Conservation (phyloP, 129 eudicot species). For the Calendula officinalis region DNA sequence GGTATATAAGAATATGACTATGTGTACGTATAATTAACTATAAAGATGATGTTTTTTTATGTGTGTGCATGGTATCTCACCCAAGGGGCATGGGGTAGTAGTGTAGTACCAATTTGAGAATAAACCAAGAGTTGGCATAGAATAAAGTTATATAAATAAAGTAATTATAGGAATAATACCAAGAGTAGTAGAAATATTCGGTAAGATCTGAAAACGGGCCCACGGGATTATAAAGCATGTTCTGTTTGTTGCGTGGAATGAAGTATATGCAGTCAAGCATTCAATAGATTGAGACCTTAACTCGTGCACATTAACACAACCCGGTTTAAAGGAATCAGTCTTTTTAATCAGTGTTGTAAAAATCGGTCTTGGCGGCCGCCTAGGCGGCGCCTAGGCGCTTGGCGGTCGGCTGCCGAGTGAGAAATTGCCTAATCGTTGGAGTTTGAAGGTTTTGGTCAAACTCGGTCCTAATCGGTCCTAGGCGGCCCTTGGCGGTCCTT, state of each 20-base stretch:
- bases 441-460: too few relatives aligned
- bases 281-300: conserved; percentile 25
- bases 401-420: too few relatives aligned
- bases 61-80: conserved; percentile 29
- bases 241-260: conserved; percentile 5
- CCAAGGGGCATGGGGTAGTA: conserved; percentile 2
- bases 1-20: too few relatives aligned
- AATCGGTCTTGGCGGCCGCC: too few relatives aligned
- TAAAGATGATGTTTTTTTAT: conserved; percentile 16
- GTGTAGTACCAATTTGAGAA: conserved; percentile 29
- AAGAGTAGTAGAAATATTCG: conserved; percentile 44
- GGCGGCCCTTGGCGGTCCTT: too few relatives aligned
- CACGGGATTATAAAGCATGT: conserved; percentile 39
- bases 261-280: conserved; percentile 27
- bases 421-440: too few relatives aligned
- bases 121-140: conserved; percentile 20
- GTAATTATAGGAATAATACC: conserved; percentile 14
- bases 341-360: too few relatives aligned
- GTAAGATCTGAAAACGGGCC: conserved; percentile 38
- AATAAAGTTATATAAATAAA: conserved; percentile 24
- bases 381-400: too few relatives aligned
- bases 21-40: conserved; percentile 3
- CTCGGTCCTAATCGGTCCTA: too few relatives aligned
- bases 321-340: conserved; percentile 30
- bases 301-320: conserved; percentile 23